Base-by-base conservation (phyloP, 495 filamentous ascomycete genomes). In the Peziza echinospora region DNA sequence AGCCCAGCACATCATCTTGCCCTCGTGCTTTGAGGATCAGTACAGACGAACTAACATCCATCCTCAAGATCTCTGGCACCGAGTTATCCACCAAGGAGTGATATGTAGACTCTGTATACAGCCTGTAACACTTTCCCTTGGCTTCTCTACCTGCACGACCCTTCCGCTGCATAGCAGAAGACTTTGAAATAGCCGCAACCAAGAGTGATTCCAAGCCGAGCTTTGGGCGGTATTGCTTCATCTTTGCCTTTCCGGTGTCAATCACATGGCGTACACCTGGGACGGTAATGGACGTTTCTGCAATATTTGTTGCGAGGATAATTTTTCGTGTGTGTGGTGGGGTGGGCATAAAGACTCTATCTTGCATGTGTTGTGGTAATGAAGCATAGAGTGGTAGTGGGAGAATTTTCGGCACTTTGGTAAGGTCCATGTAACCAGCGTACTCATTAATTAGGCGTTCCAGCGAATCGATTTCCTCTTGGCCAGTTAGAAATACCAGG, bases 271-370 rank as follows among this genome's bases (percentile, higher is more conserved):
- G 74, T 3, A 99, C 84, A 2, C 91, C 91, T 6, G 87, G 77
- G 0, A 99, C 85, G 0, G 91, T 99, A 46, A 99, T 79, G 1
- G 91, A 99, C 0, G 91, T 96, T 56, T 99, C 91, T 21, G 91
- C 91, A 51, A 99, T 94, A 60, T 99, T 99, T 11, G 91, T 99
- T 0, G 85, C 73, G 2, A 99, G 68, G 9, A 99, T 83, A 6
- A 99, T 63, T 54, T 96, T 99, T 30, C 91, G 72, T 0, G 80
- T 92, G 17, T 68, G 67, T 8, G 73, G 71, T 1, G 82, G 78
- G 23, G 83, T 68, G 5, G 78, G 81, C 21, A 75, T 67, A 57
- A 99, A 99, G 21, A 86, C 82, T 17, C 75, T 69, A 53, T 92
- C 82, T 54, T 99, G 91, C 0, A 78, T 77, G 49, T 70, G 67